Conservation (phyloP, 345 rosid species). For the Eucalyptus sideroxylon region DNA sequence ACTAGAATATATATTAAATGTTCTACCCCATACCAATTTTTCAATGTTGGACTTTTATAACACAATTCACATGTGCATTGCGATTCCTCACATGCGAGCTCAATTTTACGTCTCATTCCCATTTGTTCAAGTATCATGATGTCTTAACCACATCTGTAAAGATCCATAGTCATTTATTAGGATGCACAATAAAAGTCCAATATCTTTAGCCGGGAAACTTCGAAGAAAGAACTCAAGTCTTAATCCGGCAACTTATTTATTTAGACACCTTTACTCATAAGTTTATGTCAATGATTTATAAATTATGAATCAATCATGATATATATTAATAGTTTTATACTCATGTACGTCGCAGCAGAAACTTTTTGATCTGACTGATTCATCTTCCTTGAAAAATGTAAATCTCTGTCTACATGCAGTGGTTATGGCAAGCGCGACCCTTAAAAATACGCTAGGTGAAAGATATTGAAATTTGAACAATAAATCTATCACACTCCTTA, state of each 20-base stretch:
- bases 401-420: not conserved
- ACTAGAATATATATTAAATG: not conserved
- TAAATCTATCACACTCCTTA: not conserved
- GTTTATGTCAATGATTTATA: too few relatives aligned
- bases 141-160: not conserved
- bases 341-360: not conserved
- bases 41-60: not conserved
- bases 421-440: not conserved
- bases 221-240: too few relatives aligned
- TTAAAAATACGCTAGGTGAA: not conserved
- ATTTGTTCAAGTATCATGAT: too few relatives aligned
- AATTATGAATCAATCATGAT: too few relatives aligned
- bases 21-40: not conserved
- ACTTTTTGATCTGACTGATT: not conserved
- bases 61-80: not conserved
- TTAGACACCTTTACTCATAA: too few relatives aligned
- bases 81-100: not conserved
- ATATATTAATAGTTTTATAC: too few relatives aligned
- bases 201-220: too few relatives aligned
- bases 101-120: rapidly evolving
- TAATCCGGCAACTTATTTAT: too few relatives aligned
- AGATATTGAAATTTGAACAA: not conserved
- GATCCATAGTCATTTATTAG: too few relatives aligned
- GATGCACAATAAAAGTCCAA: too few relatives aligned
- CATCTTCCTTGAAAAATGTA: not conserved